A percentile compares a stretch with the other conserved stretches of the same genome.
phyloP scores from a whole-genome alignment of 2,329 filamentous ascomycete species.

The Graphium sp. region DNA sequence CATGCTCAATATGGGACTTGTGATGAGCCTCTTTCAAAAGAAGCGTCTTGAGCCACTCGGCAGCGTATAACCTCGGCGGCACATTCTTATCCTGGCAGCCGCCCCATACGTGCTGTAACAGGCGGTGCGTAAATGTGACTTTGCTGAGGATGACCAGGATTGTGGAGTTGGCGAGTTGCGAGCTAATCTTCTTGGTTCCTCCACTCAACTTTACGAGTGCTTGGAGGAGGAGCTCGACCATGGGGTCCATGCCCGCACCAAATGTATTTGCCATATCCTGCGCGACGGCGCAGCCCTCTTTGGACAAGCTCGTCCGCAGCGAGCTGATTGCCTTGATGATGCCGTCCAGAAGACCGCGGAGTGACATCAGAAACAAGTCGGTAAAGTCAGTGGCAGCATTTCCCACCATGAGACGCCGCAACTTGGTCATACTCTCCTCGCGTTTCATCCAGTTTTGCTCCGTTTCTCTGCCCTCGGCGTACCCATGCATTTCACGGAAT shows the following conservation, averaged over 20 bases:
- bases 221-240: conserved; percentile 83
- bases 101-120: conserved; percentile 71
- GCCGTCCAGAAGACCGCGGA: conserved; percentile 67
- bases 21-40: conserved; percentile 63
- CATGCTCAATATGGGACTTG: conserved; percentile 70
- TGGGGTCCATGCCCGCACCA: conserved; percentile 65
- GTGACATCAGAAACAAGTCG: conserved; percentile 48
- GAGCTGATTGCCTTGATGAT: conserved; percentile 76
- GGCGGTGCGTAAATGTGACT: conserved; percentile 60
- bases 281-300: conserved; percentile 67
- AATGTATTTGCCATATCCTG: conserved; percentile 69
- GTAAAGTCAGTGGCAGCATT: conserved; percentile 69
- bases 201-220: conserved; percentile 78
- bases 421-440: conserved; percentile 62
- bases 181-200: conserved; percentile 82
- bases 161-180: conserved; percentile 64
- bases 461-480: conserved; percentile 76
- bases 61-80: conserved; percentile 62
- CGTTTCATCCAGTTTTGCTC: conserved; percentile 84
- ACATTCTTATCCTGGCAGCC: conserved; percentile 90
- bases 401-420: conserved; percentile 65
- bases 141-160: conserved; percentile 69
- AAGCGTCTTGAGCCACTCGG: conserved; percentile 72
- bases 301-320: conserved; percentile 75
- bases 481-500: conserved; percentile 61